Evolutionary conservation across 176 grass and related monocot genomes (phyloP).

Genomic region (Hyparrhenia diplandra): DNA sequence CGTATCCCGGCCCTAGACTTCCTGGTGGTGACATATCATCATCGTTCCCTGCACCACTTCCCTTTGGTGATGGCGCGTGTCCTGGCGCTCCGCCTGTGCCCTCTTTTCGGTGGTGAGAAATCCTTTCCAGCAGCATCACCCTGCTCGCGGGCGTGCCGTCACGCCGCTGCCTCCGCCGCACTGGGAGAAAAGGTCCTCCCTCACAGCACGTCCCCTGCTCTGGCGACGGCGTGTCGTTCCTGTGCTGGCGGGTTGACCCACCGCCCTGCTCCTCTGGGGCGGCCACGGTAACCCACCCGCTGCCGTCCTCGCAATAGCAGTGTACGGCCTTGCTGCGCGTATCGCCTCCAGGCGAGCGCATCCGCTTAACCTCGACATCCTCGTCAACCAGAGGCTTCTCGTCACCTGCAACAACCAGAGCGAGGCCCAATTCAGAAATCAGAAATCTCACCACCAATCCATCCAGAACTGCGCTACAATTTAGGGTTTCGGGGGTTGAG

Average conservation of each 20-base stretch:
- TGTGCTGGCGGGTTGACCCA: background rate
- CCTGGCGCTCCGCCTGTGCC: conserved; percentile 31
- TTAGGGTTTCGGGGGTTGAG: background rate
- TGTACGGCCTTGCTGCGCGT: conserved; percentile 61
- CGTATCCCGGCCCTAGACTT: conserved; percentile 22
- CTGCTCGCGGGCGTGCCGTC: conserved; percentile 7
- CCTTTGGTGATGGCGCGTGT: conserved; percentile 38
- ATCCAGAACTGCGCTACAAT: background rate
- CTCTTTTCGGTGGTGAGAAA: conserved; percentile 38
- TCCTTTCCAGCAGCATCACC: conserved; percentile 12
- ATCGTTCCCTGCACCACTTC: background rate
- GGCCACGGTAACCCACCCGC: conserved; percentile 62
- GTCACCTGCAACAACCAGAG: conserved; percentile 44
- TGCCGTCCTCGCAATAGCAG: conserved; percentile 77
- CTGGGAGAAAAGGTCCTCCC: conserved; percentile 49
- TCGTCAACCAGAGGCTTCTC: conserved; percentile 74
- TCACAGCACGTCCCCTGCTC: background rate
- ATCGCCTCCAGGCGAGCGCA: conserved; percentile 78
- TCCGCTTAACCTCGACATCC: conserved; percentile 92
- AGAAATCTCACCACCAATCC: background rate
- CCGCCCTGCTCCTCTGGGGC: background rate
- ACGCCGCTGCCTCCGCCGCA: conserved; percentile 17
- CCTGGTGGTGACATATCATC: conserved; percentile 46
- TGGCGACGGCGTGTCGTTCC: conserved; percentile 24
- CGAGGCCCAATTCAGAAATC: background rate